phyloP scores from a whole-genome alignment of 768 basidiomycete genomes.

The Suillus discolor region DNA sequence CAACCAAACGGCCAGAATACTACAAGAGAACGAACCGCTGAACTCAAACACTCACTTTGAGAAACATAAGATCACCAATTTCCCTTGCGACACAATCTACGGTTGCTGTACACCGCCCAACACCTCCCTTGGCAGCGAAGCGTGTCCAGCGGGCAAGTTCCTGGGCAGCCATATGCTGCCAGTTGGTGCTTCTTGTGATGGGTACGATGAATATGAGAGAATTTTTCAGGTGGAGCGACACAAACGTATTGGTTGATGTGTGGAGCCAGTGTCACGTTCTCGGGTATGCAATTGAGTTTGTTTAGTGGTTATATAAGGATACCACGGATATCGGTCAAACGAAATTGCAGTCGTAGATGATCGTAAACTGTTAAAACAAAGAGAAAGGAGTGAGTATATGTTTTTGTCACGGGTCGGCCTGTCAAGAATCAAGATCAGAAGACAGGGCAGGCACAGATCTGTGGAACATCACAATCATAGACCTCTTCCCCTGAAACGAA shows the following conservation, averaged over 20 bases:
- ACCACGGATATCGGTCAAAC: neutral
- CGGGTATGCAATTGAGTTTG: neutral
- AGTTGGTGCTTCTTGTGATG: neutral
- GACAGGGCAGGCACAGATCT: constrained; percentile 1
- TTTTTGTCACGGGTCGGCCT: neutral
- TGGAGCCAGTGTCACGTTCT: constrained; percentile 2
- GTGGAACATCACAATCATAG: constrained; percentile 1
- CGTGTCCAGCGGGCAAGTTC: constrained; percentile 82
- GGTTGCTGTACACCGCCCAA: constrained; percentile 75
- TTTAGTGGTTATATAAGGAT: neutral
- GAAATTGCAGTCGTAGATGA: neutral
- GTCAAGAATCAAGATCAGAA: constrained; percentile 1
- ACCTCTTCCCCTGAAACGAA: neutral
- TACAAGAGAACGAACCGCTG: neutral
- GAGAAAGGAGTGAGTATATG: neutral
- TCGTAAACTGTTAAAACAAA: neutral
- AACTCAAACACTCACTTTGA: constrained; percentile 55
- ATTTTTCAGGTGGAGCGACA: neutral
- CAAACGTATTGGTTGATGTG: neutral
- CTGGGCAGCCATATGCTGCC: constrained; percentile 57
- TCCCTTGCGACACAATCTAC: constrained; percentile 77
- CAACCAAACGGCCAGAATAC: constrained; percentile 5
- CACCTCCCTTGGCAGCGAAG: constrained; percentile 84
- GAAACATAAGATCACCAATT: constrained; percentile 82
- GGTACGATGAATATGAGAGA: neutral